Evolutionary conservation across 768 basidiomycete genomes (phyloP).

Genomic region (Tulasnella sp.): DNA sequence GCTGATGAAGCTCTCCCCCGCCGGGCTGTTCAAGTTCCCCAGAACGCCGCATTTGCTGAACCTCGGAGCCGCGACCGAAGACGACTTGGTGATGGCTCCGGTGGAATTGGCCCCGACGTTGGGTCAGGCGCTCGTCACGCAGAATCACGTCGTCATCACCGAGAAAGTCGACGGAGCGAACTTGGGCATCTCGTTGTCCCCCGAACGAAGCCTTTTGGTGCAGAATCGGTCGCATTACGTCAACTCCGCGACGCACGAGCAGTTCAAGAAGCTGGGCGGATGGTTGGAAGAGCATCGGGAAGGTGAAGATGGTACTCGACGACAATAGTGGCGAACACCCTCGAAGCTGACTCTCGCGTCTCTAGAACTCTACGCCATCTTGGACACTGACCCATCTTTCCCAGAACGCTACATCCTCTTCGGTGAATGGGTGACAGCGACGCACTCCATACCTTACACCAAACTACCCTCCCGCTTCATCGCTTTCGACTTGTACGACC

Average conservation of each 20-base stretch:
- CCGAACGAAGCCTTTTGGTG: constrained; percentile 36
- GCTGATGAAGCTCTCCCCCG: constrained; percentile 34
- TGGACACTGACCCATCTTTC: constrained; percentile 37
- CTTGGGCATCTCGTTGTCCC: constrained; percentile 49
- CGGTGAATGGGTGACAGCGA: constrained; percentile 54
- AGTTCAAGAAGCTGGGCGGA: constrained; percentile 45
- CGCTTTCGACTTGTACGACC: constrained; percentile 50
- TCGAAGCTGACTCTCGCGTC: background rate
- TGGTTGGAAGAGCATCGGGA: constrained; percentile 43
- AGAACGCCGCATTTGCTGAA: constrained; percentile 49
- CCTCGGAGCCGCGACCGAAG: constrained; percentile 42
- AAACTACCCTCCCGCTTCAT: constrained; percentile 44
- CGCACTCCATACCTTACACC: constrained; percentile 49
- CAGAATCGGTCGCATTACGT: constrained; percentile 57
- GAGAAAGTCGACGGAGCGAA: constrained; percentile 61
- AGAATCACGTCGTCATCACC: constrained; percentile 35
- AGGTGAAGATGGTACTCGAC: constrained; percentile 16
- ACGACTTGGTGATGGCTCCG: constrained; percentile 31
- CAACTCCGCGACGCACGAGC: constrained; percentile 42
- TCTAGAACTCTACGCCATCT: constrained; percentile 27
- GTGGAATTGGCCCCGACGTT: background rate
- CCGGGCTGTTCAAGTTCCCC: constrained; percentile 42
- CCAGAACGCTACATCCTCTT: constrained; percentile 47
- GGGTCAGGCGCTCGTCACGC: constrained; percentile 15
- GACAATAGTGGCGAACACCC: background rate